These are phyloP conservation scores for Fusarium sublunatum DNA, from an alignment of 2,329 filamentous ascomycete species.

Conservation along the genomic window DNA sequence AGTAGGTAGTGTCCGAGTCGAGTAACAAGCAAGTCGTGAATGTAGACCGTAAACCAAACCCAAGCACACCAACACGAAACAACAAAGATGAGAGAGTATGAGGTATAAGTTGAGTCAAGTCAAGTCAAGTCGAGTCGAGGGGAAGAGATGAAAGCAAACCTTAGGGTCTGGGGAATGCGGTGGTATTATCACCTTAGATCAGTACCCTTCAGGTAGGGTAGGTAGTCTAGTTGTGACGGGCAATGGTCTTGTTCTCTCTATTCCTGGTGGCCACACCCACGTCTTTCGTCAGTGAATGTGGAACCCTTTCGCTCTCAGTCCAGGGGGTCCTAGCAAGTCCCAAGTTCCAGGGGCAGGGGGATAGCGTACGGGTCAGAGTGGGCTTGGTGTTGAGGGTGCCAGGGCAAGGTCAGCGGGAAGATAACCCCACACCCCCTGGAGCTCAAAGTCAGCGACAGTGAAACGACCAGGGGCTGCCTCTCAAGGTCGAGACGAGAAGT, in stretches of 20 bases:
- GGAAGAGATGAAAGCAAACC: slow-evolving; percentile 35
- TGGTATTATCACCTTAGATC: slow-evolving; percentile 47
- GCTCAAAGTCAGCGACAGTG: slow-evolving; percentile 3
- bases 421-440: slow-evolving; percentile 36
- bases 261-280: slow-evolving; percentile 45
- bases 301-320: slow-evolving; percentile 14
- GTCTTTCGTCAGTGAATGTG: slow-evolving; percentile 39
- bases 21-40: slow-evolving; percentile 17
- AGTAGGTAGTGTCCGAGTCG: neutral
- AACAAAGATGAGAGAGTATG: slow-evolving; percentile 18
- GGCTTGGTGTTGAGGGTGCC: slow-evolving; percentile 21
- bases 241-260: slow-evolving; percentile 28
- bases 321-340: slow-evolving; percentile 36
- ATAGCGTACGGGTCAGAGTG: slow-evolving; percentile 33
- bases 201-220: slow-evolving; percentile 18
- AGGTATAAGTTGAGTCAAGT: slow-evolving; percentile 12
- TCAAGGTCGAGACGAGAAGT: slow-evolving; percentile 16
- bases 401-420: slow-evolving; percentile 36
- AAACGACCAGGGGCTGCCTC: slow-evolving; percentile 32
- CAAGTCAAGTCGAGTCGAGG: slow-evolving; percentile 30
- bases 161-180: slow-evolving; percentile 45
- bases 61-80: slow-evolving; percentile 24
- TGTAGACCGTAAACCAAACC: slow-evolving; percentile 21
- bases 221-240: slow-evolving; percentile 24
- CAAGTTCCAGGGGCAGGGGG: slow-evolving; percentile 41